Base-by-base conservation (phyloP, 306 rosid genomes). In the Prunus persica region DNA sequence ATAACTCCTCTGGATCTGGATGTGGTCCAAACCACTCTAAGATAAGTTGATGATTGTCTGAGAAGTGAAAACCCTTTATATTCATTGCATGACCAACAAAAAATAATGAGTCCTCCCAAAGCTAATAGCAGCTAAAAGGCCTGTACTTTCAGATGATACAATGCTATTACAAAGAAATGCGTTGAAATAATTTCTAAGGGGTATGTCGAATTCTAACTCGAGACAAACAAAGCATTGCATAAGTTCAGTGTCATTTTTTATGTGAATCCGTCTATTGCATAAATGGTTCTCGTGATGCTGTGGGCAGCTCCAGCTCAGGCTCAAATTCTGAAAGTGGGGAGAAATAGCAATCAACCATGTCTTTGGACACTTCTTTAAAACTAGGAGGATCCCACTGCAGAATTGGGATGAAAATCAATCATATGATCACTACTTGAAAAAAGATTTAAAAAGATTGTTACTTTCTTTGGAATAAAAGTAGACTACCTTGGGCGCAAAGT, bases 331-430 rank as follows among this genome's bases (percentile, higher is more conserved):
- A 67, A 22, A 83, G 81, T 3, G 87, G 88, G 22, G 87, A 87
- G 85, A 92, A 88, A 80, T 89, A 76, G 78, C 76, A 54, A 11
- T 95, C 91, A 49, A 95, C 97, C 93, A 95, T 92, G 88, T 89
- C 97, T 47, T 87, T 77, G 49, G 97, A 81, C 78, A 89, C 93
- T 11, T 90, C 97, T 65, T 79, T 87, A 67, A 92, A 77, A 65
- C 72, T 85, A 10, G 92, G 92, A 28, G 97, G 99, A 45, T 95
- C 84, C 98, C 99, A 95, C 99, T 95, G 87, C 82, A 89, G 13
- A 58, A 83, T 83, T 61, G 45, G 58, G 14, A 86, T 74, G 19
- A 20, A 74, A 62, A 5, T 57, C 28, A 38, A 71, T 68, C 61
- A 72, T 41, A 77, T 27, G 30, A 67, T 38, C 28, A 2, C 24